phyloP scores from a whole-genome alignment of 495 filamentous ascomycete genomes.

The Cladorrhinum samala region DNA sequence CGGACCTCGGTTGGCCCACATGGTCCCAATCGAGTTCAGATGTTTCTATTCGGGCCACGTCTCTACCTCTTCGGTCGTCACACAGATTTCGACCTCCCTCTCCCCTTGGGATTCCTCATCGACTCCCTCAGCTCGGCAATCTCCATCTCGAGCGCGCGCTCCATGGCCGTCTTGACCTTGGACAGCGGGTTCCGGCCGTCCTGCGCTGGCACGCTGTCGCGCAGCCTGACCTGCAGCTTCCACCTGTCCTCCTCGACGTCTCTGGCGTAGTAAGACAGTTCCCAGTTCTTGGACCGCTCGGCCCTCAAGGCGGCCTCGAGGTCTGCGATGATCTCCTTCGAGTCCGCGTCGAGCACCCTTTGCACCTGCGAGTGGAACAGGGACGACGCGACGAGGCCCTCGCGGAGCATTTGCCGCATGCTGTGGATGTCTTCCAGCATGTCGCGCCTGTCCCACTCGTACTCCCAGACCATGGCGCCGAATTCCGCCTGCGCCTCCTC shows the following conservation, averaged over 20 bases:
- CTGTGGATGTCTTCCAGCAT: neutral
- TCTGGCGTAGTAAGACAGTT: neutral
- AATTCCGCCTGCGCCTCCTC: neutral
- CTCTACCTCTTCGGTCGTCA: neutral
- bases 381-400: neutral
- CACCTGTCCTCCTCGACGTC: neutral
- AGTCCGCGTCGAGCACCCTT: neutral
- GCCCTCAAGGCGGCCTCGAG: neutral
- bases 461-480: neutral
- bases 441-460: neutral
- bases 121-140: neutral
- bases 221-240: neutral
- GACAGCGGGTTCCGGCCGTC: neutral
- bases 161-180: neutral
- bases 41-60: too few species aligned
- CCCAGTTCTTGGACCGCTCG: neutral
- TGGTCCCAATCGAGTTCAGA: too few species aligned
- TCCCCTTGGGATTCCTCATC: neutral
- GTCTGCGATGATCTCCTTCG: neutral
- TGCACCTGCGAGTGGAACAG: neutral
- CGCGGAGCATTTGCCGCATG: neutral
- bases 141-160: neutral
- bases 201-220: neutral
- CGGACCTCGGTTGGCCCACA: too few species aligned
- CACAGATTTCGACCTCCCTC: neutral